Evolutionary conservation across 1,139 yeast species (phyloP), one percentile per base, ranked within the genome.

Genomic region (Casaregolazyma lundiana): DNA sequence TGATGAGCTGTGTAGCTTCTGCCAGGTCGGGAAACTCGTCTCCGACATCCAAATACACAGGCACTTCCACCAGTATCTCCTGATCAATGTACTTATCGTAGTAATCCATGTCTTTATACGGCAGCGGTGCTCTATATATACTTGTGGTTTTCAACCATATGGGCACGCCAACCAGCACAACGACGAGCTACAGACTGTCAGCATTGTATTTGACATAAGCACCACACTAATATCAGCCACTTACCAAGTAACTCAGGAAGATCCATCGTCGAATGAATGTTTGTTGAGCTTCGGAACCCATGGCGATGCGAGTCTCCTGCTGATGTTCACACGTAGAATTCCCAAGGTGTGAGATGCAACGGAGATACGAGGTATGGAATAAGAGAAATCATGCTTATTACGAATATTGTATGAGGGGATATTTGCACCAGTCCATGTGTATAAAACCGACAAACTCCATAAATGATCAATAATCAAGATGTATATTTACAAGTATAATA

Each of bases 81-180:
- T 64, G 45, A 29, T 63, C 53, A 32, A 75, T 64, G 42, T 66
- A 55, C n/a, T 57, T 53, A 35, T 72, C 70, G 47, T 75, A 66
- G 6, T 63, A 55, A 45, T 71, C 65, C 49, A 87, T 78, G 49
- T 75, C 73, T 6, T 70, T 71, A 8, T 72, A 65, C 4, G 95
- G 95, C 43, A 89, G 69, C 21, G 79, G 78, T 0, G 95, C 94
- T 51, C 96, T 72, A 58, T 84, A 78, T 7, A 87, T 79, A 17
- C 81, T 73, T 3, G 96, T 86, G 32, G 95, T 78, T 41, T 67
- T 63, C 49, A 73, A 67, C 83, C 92, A 88, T 52, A 86, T 64
- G 2, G 96, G 96, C 16, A 80, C 60, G 1, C 96, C 96, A n/a
- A 85, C 63, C 5, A 73, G 56, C 1, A 72, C 54, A 40, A 80